A percentile compares a stretch with the other conserved stretches of the same genome.
Conservation (phyloP, 176 grass and related monocot genomes). For the Bonia amplexicaulis region DNA sequence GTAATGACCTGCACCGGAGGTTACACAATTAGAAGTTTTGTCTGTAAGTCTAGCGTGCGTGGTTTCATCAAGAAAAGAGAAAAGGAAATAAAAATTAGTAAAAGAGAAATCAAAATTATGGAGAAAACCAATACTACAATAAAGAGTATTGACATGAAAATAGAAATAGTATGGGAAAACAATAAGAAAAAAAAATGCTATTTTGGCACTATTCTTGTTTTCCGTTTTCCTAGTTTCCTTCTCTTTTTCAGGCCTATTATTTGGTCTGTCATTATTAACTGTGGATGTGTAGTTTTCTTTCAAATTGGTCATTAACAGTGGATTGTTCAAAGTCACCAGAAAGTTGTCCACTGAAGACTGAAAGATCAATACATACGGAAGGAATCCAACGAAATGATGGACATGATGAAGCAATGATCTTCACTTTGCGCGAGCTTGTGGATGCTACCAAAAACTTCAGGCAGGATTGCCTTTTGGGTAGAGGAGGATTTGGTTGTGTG, state of each 20-base stretch:
- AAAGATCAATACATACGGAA: background rate
- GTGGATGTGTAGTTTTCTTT: background rate
- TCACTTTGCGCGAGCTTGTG: conserved; percentile 53
- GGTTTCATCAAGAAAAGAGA: background rate
- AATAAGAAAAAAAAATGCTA: background rate
- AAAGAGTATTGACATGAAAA: background rate
- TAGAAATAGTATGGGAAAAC: background rate
- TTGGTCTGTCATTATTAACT: background rate
- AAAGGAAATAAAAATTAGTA: background rate
- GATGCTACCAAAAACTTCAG: conserved; percentile 58
- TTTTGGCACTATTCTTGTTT: background rate
- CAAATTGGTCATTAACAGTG: conserved; percentile 11
- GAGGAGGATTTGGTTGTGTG: conserved; percentile 68
- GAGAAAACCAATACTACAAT: background rate
- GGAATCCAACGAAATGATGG: background rate
- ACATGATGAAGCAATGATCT: conserved; percentile 37
- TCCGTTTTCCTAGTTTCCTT: background rate
- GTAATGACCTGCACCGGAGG: background rate
- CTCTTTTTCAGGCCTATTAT: background rate
- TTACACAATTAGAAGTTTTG: background rate
- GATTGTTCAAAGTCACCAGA: conserved; percentile 29
- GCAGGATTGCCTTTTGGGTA: conserved; percentile 45
- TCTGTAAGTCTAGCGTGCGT: background rate
- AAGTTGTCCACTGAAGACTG: conserved; percentile 30
- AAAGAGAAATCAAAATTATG: background rate